phyloP scores from a whole-genome alignment of 2,329 filamentous ascomycete species.

The Venturia pyrina region DNA sequence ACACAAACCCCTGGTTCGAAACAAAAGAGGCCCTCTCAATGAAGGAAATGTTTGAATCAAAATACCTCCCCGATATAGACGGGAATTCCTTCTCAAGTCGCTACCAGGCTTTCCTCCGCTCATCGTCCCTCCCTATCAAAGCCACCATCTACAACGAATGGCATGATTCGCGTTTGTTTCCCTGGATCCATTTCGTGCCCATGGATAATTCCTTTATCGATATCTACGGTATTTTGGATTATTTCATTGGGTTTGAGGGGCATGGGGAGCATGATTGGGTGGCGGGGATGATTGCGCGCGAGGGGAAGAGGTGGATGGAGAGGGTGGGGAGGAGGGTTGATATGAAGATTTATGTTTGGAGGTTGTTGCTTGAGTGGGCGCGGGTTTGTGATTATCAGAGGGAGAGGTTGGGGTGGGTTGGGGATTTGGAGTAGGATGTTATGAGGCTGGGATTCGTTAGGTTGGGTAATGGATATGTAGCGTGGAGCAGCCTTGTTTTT shows the following conservation, averaged over 20 bases:
- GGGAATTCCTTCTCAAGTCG: slow-evolving; percentile 44
- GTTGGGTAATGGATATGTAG: too few relatives aligned
- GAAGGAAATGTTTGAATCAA: slow-evolving; percentile 40
- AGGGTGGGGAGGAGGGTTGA: slow-evolving; percentile 59
- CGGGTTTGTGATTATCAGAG: slow-evolving; percentile 33
- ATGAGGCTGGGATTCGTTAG: too few relatives aligned
- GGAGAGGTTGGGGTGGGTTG: slow-evolving; percentile 30
- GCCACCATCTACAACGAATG: slow-evolving; percentile 70
- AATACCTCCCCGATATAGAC: slow-evolving; percentile 68
- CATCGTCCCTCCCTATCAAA: slow-evolving; percentile 64
- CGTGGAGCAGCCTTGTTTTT: too few relatives aligned
- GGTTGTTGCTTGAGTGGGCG: slow-evolving; percentile 42
- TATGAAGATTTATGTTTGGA: slow-evolving; percentile 60
- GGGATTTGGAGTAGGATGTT: too few relatives aligned
- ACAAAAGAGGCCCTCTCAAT: slow-evolving; percentile 25
- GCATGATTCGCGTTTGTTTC: slow-evolving; percentile 59
- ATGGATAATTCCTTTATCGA: slow-evolving; percentile 67
- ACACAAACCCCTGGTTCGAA: slow-evolving; percentile 33
- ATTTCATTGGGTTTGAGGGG: slow-evolving; percentile 49
- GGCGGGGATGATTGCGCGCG: slow-evolving; percentile 54
- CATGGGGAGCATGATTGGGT: slow-evolving; percentile 37
- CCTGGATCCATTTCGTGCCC: slow-evolving; percentile 75
- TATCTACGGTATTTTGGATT: slow-evolving; percentile 63
- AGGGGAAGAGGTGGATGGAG: slow-evolving; percentile 59
- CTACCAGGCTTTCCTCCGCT: slow-evolving; percentile 49